These are phyloP conservation scores for Pouteria glomerata DNA, from an alignment of 148 eudicot genomes.

Conservation along the genomic window DNA sequence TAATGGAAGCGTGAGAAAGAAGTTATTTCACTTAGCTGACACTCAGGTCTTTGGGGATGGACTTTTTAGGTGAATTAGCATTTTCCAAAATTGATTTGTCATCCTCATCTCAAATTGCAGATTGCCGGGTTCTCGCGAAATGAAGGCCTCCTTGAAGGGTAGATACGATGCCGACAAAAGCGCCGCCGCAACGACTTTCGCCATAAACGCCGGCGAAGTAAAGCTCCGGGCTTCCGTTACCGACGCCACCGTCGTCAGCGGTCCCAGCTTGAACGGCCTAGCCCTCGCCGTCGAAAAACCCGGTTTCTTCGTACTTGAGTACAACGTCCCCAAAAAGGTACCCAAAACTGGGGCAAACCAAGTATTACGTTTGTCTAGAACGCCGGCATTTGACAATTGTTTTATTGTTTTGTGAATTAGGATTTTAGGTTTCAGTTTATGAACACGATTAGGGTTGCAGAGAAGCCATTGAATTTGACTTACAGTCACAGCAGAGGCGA, in stretches of 20 bases:
- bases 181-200: conserved; percentile 46
- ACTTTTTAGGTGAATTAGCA: too few species aligned
- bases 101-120: too few species aligned
- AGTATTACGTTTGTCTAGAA: background rate
- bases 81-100: too few species aligned
- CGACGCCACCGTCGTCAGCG: conserved; percentile 67
- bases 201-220: conserved; percentile 66
- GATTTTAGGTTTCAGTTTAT: conserved; percentile 85
- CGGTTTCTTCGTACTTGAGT: conserved; percentile 64
- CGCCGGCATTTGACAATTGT: background rate
- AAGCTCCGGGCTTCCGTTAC: conserved; percentile 77
- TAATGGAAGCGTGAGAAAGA: too few species aligned
- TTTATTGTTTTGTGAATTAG: conserved; percentile 18
- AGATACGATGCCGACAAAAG: conserved; percentile 48
- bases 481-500: conserved; percentile 59
- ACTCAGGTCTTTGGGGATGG: too few species aligned
- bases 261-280: conserved; percentile 68
- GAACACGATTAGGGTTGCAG: conserved; percentile 64
- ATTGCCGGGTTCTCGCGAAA: conserved; percentile 10
- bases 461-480: conserved; percentile 73
- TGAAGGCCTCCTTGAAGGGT: conserved; percentile 70
- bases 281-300: conserved; percentile 72
- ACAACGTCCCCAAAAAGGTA: conserved; percentile 80
- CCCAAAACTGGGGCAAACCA: background rate
- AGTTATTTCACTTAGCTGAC: too few species aligned